Percentiles rank a stretch among this genome's conserved stretches.
Conservation (phyloP, 2,329 filamentous ascomycete species). For the Pseudofabraea citricarpa region DNA sequence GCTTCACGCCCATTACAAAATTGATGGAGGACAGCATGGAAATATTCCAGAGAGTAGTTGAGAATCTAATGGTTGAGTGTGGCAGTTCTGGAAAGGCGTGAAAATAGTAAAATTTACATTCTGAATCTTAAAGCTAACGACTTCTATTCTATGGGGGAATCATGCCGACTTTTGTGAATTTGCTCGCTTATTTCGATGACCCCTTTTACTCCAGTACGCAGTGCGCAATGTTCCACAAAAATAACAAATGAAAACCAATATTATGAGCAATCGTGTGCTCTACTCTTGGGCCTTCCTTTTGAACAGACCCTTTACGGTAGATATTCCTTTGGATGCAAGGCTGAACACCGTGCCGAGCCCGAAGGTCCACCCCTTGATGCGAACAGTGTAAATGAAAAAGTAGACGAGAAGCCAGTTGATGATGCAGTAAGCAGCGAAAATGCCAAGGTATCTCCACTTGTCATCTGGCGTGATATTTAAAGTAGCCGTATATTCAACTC, state of each 20-base stretch:
- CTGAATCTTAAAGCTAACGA: background rate
- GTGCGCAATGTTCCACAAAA: too few species aligned
- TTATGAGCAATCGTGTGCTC: background rate
- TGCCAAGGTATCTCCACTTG: conserved; percentile 70
- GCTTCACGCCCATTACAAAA: conserved; percentile 19
- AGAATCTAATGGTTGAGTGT: conserved; percentile 22
- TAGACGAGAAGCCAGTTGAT: conserved; percentile 70
- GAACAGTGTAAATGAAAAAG: conserved; percentile 72
- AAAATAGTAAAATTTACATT: conserved; percentile 1
- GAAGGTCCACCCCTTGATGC: conserved; percentile 66
- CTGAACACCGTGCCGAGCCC: conserved; percentile 57
- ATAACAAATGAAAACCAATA: background rate
- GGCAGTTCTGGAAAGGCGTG: conserved; percentile 21
- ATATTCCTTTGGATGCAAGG: too few species aligned
- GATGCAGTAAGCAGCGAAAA: conserved; percentile 66
- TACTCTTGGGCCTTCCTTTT: conserved; percentile 5
- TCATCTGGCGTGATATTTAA: conserved; percentile 46
- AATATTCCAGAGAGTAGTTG: conserved; percentile 19
- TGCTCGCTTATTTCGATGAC: too few species aligned
- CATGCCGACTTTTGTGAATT: background rate
- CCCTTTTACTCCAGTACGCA: too few species aligned
- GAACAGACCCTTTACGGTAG: conserved; percentile 28
- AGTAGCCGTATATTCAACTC: conserved; percentile 59
- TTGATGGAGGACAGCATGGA: conserved; percentile 22
- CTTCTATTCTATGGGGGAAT: background rate